Percentiles rank a stretch among this genome's conserved stretches.
phyloP scores from a whole-genome alignment of 164 flowering plant species.

The Piper betle region DNA sequence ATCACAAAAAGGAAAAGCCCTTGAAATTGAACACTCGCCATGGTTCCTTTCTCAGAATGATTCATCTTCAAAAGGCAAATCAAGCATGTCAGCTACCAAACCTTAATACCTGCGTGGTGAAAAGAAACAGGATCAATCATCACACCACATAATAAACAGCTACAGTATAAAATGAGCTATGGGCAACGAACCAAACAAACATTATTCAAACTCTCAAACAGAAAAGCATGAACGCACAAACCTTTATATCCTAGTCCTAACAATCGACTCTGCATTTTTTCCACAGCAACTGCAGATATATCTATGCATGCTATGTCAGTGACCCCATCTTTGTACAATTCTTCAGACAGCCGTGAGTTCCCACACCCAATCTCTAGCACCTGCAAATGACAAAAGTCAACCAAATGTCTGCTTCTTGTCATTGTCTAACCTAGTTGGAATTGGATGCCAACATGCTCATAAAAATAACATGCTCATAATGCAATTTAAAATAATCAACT shows the following conservation, averaged over 20 bases:
- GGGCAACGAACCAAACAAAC: too few species aligned
- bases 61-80: constrained; percentile 58
- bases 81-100: constrained; percentile 86
- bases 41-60: constrained; percentile 89
- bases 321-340: constrained; percentile 62
- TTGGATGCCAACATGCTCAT: too few species aligned
- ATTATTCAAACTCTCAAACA: neutral
- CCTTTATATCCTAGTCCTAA: constrained; percentile 48
- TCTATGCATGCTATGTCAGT: constrained; percentile 76
- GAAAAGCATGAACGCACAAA: constrained; percentile 8
- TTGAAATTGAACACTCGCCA: constrained; percentile 34
- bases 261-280: constrained; percentile 55
- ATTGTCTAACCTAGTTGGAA: neutral
- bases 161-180: too few species aligned
- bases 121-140: too few species aligned
- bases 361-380: constrained; percentile 95
- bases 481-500: too few species aligned
- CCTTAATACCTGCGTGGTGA: constrained; percentile 47
- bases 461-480: too few species aligned
- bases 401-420: neutral
- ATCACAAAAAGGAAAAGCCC: neutral
- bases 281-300: constrained; percentile 73
- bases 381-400: constrained; percentile 18
- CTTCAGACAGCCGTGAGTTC: constrained; percentile 69
- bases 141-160: too few species aligned